Conservation (phyloP, 768 basidiomycete genomes). For the Exidia glandulosa region DNA sequence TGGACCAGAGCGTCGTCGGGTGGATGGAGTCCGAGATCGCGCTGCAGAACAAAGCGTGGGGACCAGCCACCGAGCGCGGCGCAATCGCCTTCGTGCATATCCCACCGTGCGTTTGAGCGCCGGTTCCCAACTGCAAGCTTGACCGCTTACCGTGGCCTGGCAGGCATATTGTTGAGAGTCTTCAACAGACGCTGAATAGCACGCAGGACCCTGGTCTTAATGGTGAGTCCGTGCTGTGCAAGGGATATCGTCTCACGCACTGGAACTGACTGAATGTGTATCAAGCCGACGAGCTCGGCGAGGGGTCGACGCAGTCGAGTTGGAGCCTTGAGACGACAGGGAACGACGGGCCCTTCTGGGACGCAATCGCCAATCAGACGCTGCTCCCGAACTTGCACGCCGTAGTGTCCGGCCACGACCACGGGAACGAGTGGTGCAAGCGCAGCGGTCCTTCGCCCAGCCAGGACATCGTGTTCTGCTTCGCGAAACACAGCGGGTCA, state of each 20-base stretch:
- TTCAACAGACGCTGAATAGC: slow-evolving; percentile 27
- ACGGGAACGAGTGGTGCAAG: slow-evolving; percentile 74
- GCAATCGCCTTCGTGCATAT: slow-evolving; percentile 68
- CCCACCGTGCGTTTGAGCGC: slow-evolving; percentile 41
- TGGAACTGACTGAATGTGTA: background rate
- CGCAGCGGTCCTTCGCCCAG: slow-evolving; percentile 29
- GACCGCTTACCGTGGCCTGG: background rate
- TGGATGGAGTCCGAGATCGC: slow-evolving; percentile 49
- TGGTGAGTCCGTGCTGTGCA: slow-evolving; percentile 15
- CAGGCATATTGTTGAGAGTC: slow-evolving; percentile 22
- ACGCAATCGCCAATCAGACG: slow-evolving; percentile 34
- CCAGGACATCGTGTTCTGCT: slow-evolving; percentile 60
- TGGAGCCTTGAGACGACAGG: slow-evolving; percentile 21
- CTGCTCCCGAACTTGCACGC: slow-evolving; percentile 57
- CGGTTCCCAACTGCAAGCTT: background rate
- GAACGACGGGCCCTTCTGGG: slow-evolving; percentile 53
- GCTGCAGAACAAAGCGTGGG: slow-evolving; percentile 49
- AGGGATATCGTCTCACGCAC: background rate
- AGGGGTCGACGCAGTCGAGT: slow-evolving; percentile 54
- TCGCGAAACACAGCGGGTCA: slow-evolving; percentile 55
- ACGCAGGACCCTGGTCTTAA: slow-evolving; percentile 32
- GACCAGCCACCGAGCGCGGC: slow-evolving; percentile 37
- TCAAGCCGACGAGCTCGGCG: slow-evolving; percentile 39
- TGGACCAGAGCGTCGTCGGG: slow-evolving; percentile 46
- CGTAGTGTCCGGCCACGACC: slow-evolving; percentile 65